phyloP scores from a whole-genome alignment of 2,329 filamentous ascomycete species.

The Myrmaecium sp. region DNA sequence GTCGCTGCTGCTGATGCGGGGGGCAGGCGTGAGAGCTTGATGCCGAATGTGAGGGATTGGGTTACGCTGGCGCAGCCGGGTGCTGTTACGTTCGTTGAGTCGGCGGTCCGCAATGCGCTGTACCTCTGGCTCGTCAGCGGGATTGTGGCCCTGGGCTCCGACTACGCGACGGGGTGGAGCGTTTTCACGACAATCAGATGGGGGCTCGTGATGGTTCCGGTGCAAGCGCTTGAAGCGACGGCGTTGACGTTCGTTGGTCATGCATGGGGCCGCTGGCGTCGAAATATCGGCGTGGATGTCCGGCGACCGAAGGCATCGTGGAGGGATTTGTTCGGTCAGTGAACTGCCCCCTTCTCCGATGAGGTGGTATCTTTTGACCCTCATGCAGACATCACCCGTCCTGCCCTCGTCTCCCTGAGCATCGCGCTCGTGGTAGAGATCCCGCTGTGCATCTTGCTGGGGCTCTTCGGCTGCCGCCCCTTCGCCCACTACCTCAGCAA shows the following conservation, averaged over 20 bases:
- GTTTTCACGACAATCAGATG: conserved; percentile 59
- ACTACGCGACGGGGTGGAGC: conserved; percentile 57
- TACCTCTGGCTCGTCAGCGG: conserved; percentile 54
- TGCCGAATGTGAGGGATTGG: not conserved
- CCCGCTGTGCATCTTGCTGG: conserved; percentile 45
- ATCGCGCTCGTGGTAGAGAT: conserved; percentile 44
- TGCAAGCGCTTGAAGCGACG: conserved; percentile 49
- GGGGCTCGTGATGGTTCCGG: conserved; percentile 59
- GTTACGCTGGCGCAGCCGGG: conserved; percentile 27
- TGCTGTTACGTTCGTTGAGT: conserved; percentile 43
- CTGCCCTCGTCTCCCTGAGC: conserved; percentile 35
- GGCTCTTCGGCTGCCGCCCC: conserved; percentile 37
- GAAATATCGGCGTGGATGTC: conserved; percentile 12
- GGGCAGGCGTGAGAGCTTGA: too few relatives aligned
- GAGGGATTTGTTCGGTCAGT: conserved; percentile 15
- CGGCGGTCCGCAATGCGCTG: conserved; percentile 47
- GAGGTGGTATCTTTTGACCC: too few relatives aligned
- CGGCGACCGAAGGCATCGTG: conserved; percentile 5
- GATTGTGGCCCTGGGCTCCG: conserved; percentile 44
- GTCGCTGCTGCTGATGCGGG: too few relatives aligned
- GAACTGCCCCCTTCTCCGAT: conserved; percentile 4
- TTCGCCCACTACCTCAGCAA: conserved; percentile 48
- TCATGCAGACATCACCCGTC: conserved; percentile 28
- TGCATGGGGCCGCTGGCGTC: conserved; percentile 40
- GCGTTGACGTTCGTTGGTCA: conserved; percentile 50